These are phyloP conservation scores for Tremellales sp. DNA, from an alignment of 1,284 basidiomycete species.

Conservation along the genomic window DNA sequence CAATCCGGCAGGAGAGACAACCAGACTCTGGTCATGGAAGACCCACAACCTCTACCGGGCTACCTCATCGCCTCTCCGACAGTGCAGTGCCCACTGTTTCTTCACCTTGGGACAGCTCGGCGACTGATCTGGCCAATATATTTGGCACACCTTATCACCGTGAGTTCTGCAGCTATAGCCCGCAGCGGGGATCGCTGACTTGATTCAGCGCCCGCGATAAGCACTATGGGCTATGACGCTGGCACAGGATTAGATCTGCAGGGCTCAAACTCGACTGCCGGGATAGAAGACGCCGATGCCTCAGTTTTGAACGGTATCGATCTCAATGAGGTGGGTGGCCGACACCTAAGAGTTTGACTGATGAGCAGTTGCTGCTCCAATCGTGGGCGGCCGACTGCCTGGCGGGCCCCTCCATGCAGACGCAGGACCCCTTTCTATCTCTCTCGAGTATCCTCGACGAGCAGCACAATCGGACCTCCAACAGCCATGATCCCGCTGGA, in stretches of 20 bases:
- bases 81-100: background rate
- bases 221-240: background rate
- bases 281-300: background rate
- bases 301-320: constrained; percentile 11
- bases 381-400: constrained; percentile 33
- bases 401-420: constrained; percentile 12
- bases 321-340: constrained; percentile 23
- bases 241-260: too few species aligned
- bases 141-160: too few species aligned
- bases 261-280: background rate
- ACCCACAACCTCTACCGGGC: background rate
- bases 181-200: too few species aligned
- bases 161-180: too few species aligned
- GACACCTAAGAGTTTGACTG: constrained; percentile 1
- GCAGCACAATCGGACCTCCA: background rate
- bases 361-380: constrained; percentile 24
- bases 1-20: background rate
- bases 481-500: too few species aligned
- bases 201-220: background rate
- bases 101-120: too few species aligned
- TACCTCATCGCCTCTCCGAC: background rate
- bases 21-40: background rate
- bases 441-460: constrained; percentile 5
- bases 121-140: too few species aligned
- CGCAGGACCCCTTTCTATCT: constrained; percentile 19